Evolutionary conservation across 2,329 filamentous ascomycete species (phyloP), one percentile per base, ranked within the genome.

Genomic region (Xylaria sp.): DNA sequence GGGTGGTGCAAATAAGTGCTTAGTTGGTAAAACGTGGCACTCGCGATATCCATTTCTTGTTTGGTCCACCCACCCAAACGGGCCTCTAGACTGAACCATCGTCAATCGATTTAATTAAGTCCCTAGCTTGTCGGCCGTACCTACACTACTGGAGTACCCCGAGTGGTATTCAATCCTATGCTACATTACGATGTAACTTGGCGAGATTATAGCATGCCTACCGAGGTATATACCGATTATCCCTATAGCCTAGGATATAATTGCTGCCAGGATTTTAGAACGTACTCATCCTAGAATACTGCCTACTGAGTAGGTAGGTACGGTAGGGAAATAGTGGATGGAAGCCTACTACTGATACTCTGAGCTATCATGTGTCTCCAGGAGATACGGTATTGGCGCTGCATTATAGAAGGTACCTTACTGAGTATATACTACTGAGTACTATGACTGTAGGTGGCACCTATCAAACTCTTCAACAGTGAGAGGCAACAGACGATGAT

Each of bases 31-130:
- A 51, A 51, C 49, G 43, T 53, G 57, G 40, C 47, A 53, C 50
- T 54, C 47, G 54, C 25, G 25, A 42, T 45, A 31, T 35, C 53
- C 53, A 56, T 46, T 15, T 56, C 43, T 50, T 28, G 23, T 14
- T 31, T 21, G 33, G 33, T 50, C 46, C 46, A 47, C 45, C n/a
- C 28, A 17, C 12, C 28, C 28, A 15, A n/a, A 21, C 35, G 3
- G 25, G 33, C 21, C 38, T 28, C 25, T 47, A 31, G 6, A 31
- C 28, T 31, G 9, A 4, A 31, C 28, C 28, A 31, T 9, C 28
- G 9, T 4, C 5, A 31, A 31, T 31, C 28, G 9, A 31, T 31
- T n/a, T n/a, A n/a, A n/a, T n/a, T n/a, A n/a, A n/a, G n/a, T n/a
- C n/a, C n/a, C n/a, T n/a, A n/a, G n/a, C 12, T 46, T 46, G 42